phyloP scores from a whole-genome alignment of 2,329 filamentous ascomycete genomes.

The Trichophaea hybrida region DNA sequence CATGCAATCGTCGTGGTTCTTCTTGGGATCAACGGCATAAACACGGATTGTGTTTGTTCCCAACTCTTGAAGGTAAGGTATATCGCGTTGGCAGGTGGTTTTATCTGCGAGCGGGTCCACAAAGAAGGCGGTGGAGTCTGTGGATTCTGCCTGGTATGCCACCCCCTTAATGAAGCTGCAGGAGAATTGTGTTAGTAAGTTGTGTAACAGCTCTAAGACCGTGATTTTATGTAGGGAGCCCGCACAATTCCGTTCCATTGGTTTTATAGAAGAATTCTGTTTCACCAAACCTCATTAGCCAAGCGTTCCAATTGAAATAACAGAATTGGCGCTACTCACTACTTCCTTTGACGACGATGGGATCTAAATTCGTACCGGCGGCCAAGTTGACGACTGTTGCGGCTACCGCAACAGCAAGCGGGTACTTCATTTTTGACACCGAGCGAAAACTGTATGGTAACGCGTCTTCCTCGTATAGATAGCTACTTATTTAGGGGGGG shows the following conservation, averaged over 20 bases:
- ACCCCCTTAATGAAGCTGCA: conserved; percentile 68
- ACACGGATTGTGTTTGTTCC: conserved; percentile 88
- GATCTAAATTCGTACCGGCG: conserved; percentile 37
- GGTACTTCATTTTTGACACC: background rate
- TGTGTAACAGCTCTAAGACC: conserved; percentile 5
- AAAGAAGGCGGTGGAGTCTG: conserved; percentile 47
- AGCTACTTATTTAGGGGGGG: background rate
- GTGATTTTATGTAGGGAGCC: conserved; percentile 6
- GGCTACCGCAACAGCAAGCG: conserved; percentile 5
- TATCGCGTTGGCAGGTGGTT: conserved; percentile 62
- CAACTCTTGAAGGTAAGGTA: conserved; percentile 64
- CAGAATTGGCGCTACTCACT: conserved; percentile 5
- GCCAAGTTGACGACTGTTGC: conserved; percentile 33
- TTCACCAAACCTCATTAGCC: conserved; percentile 6
- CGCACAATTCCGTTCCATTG: conserved; percentile 58
- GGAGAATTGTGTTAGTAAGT: conserved; percentile 17
- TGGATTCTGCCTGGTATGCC: conserved; percentile 77
- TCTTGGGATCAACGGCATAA: conserved; percentile 73
- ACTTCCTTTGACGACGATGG: conserved; percentile 55
- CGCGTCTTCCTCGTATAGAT: background rate
- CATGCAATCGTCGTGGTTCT: conserved; percentile 77
- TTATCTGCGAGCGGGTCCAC: conserved; percentile 68
- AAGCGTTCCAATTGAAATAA: conserved; percentile 10
- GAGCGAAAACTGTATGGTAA: background rate
- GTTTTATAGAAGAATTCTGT: conserved; percentile 77